phyloP scores from a whole-genome alignment of 768 basidiomycete species.

The Pleurotus eryngii region DNA sequence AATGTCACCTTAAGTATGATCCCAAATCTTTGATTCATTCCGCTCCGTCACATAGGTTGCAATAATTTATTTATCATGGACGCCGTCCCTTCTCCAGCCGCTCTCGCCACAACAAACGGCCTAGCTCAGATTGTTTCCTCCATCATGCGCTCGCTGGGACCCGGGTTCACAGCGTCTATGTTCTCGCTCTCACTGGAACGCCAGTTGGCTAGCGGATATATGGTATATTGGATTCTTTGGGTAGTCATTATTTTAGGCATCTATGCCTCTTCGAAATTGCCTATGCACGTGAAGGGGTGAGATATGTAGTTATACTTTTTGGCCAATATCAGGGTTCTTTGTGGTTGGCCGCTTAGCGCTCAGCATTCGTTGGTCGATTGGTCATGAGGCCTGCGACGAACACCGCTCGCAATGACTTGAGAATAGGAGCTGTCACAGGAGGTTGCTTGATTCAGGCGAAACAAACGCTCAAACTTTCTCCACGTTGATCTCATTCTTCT shows the following conservation, averaged over 20 bases:
- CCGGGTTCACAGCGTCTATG: conserved; percentile 37
- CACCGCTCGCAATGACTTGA: no score
- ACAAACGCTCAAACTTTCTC: no score
- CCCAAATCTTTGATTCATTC: background rate
- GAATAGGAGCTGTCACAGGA: no score
- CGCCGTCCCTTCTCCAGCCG: background rate
- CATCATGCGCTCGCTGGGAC: conserved; percentile 31
- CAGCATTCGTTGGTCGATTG: no score
- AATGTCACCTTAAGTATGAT: no score
- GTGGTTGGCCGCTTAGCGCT: no score
- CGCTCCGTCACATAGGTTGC: background rate
- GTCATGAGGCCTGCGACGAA: no score
- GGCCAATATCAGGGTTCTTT: no score
- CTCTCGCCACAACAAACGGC: conserved; percentile 4
- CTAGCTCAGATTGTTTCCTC: conserved; percentile 28
- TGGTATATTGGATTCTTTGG: conserved; percentile 27
- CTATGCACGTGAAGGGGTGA: background rate
- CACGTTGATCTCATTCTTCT: no score
- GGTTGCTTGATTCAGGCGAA: no score
- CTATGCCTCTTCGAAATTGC: background rate
- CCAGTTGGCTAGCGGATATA: conserved; percentile 34
- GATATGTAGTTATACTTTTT: background rate
- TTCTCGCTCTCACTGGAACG: conserved; percentile 36
- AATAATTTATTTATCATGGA: background rate
- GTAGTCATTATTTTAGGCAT: conserved; percentile 9